These are phyloP conservation scores for Fusarium anthophilum DNA, from an alignment of 2,329 filamentous ascomycete species.

Conservation along the genomic window DNA sequence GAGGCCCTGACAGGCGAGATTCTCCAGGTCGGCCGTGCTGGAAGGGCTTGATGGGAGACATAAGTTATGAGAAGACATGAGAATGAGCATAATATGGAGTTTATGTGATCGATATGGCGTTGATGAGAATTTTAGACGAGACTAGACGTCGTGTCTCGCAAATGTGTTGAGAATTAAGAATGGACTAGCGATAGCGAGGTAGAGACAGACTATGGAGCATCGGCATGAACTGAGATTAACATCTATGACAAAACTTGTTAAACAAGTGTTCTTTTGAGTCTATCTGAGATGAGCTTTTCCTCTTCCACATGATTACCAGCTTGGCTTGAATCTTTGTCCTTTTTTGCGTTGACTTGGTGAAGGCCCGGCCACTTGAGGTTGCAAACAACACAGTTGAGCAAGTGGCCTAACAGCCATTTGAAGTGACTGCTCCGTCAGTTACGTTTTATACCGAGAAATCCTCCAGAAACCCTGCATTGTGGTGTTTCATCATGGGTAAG, in stretches of 20 bases:
- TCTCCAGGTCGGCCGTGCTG: slow-evolving; percentile 87
- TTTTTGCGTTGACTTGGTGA: not conserved
- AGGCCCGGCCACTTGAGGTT: not conserved
- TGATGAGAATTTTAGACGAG: slow-evolving; percentile 18
- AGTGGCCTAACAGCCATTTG: not conserved
- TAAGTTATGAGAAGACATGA: not conserved
- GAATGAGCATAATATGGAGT: slow-evolving; percentile 30
- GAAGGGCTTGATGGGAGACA: slow-evolving; percentile 52
- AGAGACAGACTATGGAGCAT: not conserved
- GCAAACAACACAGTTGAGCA: not conserved
- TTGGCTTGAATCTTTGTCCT: not conserved
- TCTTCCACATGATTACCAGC: not conserved
- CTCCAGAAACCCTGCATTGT: not conserved
- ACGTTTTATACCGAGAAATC: not conserved
- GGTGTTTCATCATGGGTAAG: slow-evolving; percentile 8
- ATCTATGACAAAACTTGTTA: not conserved
- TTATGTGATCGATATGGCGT: slow-evolving; percentile 27
- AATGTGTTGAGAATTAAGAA: slow-evolving; percentile 1
- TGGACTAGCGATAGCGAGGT: slow-evolving; percentile 5
- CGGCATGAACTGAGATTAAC: slow-evolving; percentile 1
- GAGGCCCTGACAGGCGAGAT: slow-evolving; percentile 78
- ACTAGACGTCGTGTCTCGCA: not conserved
- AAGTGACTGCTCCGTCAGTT: not conserved
- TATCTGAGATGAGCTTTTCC: not conserved
- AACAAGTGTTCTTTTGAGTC: not conserved